Percentiles rank a stretch among this genome's conserved stretches.
These are phyloP conservation scores for Termitomyces sp. DNA, from an alignment of 768 basidiomycete genomes.

Conservation along the genomic window DNA sequence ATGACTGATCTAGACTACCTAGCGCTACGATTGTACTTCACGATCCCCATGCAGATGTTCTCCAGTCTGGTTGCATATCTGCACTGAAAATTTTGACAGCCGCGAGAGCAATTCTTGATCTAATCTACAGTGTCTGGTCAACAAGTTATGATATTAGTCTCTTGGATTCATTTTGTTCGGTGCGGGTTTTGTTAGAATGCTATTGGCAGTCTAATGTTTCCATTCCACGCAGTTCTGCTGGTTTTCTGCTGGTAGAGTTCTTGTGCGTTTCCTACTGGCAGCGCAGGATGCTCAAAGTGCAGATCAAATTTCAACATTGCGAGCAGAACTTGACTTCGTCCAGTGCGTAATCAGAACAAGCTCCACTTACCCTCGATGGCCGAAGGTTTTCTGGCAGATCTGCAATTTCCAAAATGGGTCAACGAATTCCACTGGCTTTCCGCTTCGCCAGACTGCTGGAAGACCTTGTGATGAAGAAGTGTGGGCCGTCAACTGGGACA, in stretches of 20 bases:
- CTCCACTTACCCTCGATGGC: background rate
- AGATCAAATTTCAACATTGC: constrained; percentile 54
- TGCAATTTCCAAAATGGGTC: constrained; percentile 57
- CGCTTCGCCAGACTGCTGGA: constrained; percentile 55
- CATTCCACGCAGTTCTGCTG: constrained; percentile 47
- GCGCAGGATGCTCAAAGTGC: constrained; percentile 50
- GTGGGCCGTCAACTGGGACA: constrained; percentile 24
- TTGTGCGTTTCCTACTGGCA: constrained; percentile 61
- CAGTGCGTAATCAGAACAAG: constrained; percentile 34
- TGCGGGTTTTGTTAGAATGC: constrained; percentile 18
- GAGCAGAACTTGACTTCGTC: constrained; percentile 63
- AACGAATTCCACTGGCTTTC: constrained; percentile 61
- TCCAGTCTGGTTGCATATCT: constrained; percentile 54
- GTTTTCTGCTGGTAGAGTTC: constrained; percentile 62
- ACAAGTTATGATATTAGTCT: constrained; percentile 71
- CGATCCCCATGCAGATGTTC: constrained; percentile 67
- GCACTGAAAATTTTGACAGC: constrained; percentile 64
- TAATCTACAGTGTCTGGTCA: constrained; percentile 59
- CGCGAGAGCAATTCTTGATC: constrained; percentile 59
- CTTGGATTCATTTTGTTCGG: constrained; percentile 65
- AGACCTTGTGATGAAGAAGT: constrained; percentile 35
- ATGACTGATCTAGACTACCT: constrained; percentile 7
- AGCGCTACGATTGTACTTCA: constrained; percentile 70
- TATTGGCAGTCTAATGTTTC: background rate
- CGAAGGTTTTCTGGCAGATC: constrained; percentile 27